Evolutionary conservation across 768 basidiomycete genomes (phyloP).

Genomic region (Lactarius pseudohatsudake): DNA sequence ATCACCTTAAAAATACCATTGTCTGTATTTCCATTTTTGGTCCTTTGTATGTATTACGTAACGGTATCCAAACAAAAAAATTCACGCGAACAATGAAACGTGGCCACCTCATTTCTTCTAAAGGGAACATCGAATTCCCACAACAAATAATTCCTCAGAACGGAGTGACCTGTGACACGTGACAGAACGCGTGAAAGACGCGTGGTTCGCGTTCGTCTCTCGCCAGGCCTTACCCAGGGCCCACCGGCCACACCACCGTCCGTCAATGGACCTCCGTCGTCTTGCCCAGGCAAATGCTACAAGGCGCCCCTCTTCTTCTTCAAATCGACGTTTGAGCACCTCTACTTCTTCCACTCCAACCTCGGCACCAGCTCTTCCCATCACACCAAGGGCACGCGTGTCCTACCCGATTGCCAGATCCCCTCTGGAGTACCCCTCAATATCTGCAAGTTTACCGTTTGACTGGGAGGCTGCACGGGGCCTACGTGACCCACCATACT

Average conservation of each 20-base stretch:
- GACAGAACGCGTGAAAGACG: slow-evolving; percentile 18
- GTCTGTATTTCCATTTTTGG: slow-evolving; percentile 32
- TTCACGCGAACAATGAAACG: slow-evolving; percentile 29
- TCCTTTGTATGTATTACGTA: slow-evolving; percentile 30
- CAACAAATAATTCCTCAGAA: slow-evolving; percentile 8
- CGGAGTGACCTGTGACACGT: slow-evolving; percentile 16
- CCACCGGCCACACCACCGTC: background rate
- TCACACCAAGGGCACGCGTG: slow-evolving; percentile 47
- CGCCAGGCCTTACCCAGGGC: background rate
- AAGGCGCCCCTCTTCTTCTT: slow-evolving; percentile 32
- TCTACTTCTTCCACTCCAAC: slow-evolving; percentile 38
- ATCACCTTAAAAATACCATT: slow-evolving; percentile 26
- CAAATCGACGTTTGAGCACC: slow-evolving; percentile 18
- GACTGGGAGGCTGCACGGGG: slow-evolving; percentile 87
- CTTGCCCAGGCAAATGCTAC: slow-evolving; percentile 50
- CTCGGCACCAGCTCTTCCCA: slow-evolving; percentile 32
- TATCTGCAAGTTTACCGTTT: slow-evolving; percentile 75
- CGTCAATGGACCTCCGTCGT: slow-evolving; percentile 54
- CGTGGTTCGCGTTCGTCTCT: slow-evolving; percentile 5
- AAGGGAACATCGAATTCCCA: slow-evolving; percentile 24
- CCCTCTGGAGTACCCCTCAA: slow-evolving; percentile 65
- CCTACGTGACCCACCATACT: slow-evolving; percentile 69
- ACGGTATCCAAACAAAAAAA: slow-evolving; percentile 34
- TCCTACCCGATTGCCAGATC: slow-evolving; percentile 53
- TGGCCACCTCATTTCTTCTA: slow-evolving; percentile 27